These are phyloP conservation scores for Cercis canadensis DNA, from an alignment of 306 rosid genomes.

Conservation along the genomic window DNA sequence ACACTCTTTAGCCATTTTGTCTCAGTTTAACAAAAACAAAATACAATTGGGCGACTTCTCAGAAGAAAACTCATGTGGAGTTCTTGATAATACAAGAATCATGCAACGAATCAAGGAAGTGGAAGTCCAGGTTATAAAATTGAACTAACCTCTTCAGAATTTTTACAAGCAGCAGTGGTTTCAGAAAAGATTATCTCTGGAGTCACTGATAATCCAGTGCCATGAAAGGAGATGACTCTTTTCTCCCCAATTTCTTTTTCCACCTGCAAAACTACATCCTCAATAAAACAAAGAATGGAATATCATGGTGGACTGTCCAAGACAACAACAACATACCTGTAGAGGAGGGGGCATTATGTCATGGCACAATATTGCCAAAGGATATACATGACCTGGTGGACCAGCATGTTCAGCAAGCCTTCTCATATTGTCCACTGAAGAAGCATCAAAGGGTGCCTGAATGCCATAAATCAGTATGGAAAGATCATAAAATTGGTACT, in stretches of 20 bases:
- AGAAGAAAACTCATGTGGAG: neutral
- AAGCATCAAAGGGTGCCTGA: conserved; percentile 93
- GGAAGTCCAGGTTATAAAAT: conserved; percentile 34
- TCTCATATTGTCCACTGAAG: conserved; percentile 94
- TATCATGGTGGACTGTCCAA: conserved; percentile 35
- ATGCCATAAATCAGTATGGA: conserved; percentile 54
- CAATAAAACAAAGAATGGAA: conserved; percentile 27
- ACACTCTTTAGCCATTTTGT: neutral
- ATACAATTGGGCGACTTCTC: conserved; percentile 4
- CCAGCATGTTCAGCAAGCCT: conserved; percentile 87
- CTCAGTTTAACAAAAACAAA: neutral
- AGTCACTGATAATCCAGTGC: conserved; percentile 79
- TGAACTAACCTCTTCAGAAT: conserved; percentile 71
- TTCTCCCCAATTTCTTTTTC: conserved; percentile 91
- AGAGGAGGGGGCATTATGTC: conserved; percentile 98
- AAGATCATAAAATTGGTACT: conserved; percentile 32
- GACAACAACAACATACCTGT: conserved; percentile 53
- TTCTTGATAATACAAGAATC: conserved; percentile 15
- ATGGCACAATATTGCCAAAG: conserved; percentile 80
- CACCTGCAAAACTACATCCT: conserved; percentile 63
- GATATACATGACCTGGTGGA: conserved; percentile 87
- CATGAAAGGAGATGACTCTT: conserved; percentile 80
- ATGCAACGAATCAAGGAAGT: conserved; percentile 19
- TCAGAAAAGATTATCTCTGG: conserved; percentile 69
- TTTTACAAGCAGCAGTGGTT: conserved; percentile 50